Evolutionary conservation across 306 rosid species (phyloP), one percentile per base, ranked within the genome.

Genomic region (Prunus campanulata): DNA sequence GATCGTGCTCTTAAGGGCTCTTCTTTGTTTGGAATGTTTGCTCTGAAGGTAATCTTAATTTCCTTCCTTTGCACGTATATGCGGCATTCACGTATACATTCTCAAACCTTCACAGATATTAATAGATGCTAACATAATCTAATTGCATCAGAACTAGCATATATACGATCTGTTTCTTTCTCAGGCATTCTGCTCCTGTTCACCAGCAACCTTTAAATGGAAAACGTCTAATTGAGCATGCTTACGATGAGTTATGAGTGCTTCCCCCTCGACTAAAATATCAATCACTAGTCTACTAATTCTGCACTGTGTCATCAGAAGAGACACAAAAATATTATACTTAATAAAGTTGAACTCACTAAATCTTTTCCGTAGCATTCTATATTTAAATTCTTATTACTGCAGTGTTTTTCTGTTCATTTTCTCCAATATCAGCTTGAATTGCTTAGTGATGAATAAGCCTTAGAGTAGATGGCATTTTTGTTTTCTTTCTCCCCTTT

Each of bases 21-120:
- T 46, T 90, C 98, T 66, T 83, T 95, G 81, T 92, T 92, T 66
- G 98, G 98, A 82, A 95, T 95, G 98, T 94, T 94, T 85, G 88
- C 97, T 70, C 68, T 91, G 82, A 94, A 90, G 98, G 98, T 94
- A 89, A 68, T 65, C 68, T 52, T 65, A 24, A 27, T 72, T 29
- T 47, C 44, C 76, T 56, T 55, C 35, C 32, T 13, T 72, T n/a
- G 8, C 14, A 35, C 7, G 52, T n/a, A 13, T 56, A 55, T 6
- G 15, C 11, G 32, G 39, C n/a, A 72, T 35, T 35, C 47, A 12
- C 30, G 1, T 20, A 7, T 27, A 5, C n/a, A 8, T 22, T 39
- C 52, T 56, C 24, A 32, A 44, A 55, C 32, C 22, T 72, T 9
- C 16, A 56, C 15, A 3, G 64, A 29, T 18, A 49, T 70, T 48